These are phyloP conservation scores for Eucalyptus pauciflora DNA, from an alignment of 345 rosid species.

Conservation along the genomic window DNA sequence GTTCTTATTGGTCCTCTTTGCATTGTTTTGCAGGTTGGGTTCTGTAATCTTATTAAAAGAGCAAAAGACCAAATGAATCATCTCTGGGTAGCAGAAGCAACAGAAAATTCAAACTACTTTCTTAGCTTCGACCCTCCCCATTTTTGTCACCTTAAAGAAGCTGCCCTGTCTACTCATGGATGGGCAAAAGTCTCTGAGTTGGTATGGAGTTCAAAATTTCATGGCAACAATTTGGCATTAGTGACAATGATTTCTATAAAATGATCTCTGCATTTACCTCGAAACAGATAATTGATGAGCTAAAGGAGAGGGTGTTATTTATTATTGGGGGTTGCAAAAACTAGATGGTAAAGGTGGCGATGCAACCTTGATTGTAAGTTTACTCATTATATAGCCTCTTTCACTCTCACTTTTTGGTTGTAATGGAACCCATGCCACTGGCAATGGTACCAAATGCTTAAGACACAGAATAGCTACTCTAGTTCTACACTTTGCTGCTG, in stretches of 20 bases:
- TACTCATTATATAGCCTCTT: conserved; percentile 3
- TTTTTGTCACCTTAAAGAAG: conserved; percentile 58
- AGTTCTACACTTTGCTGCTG: not conserved
- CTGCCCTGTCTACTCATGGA: conserved; percentile 27
- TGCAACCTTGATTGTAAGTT: not conserved
- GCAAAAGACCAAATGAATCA: conserved; percentile 59
- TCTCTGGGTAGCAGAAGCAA: conserved; percentile 81
- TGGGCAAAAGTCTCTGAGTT: conserved; percentile 62
- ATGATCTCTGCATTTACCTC: not conserved
- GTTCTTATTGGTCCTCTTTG: not conserved
- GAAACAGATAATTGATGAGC: conserved; percentile 42
- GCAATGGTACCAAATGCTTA: not conserved
- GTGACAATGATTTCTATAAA: not conserved
- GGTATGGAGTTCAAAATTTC: conserved; percentile 14
- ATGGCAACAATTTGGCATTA: not conserved
- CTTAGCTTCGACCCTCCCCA: conserved; percentile 26
- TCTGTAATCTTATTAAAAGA: conserved; percentile 70
- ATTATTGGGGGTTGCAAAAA: conserved; percentile 28
- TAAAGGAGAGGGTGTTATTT: conserved; percentile 41
- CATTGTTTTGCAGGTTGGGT: conserved; percentile 52
- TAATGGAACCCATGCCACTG: not conserved
- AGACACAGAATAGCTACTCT: not conserved
- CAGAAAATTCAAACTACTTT: conserved; percentile 64
- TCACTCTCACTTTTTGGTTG: not conserved
- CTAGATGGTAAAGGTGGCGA: conserved; percentile 2